phyloP scores from a whole-genome alignment of 768 basidiomycete species.

The Naganishia antarctica region DNA sequence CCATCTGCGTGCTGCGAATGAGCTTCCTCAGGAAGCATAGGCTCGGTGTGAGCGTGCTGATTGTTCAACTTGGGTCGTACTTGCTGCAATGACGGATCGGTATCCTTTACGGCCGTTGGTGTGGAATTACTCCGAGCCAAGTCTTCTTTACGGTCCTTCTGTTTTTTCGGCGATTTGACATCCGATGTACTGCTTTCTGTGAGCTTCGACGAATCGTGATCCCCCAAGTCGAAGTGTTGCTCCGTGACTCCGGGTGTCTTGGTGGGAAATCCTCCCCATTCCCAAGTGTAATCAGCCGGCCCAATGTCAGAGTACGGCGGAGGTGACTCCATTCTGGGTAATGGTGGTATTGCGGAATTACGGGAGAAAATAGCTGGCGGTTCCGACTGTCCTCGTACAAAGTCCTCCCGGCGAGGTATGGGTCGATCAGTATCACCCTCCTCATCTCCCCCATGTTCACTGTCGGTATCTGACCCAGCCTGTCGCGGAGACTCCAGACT shows the following conservation, averaged over 20 bases:
- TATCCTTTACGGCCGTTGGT: not conserved
- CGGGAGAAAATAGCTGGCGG: slow-evolving; percentile 8
- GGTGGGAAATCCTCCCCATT: slow-evolving; percentile 85
- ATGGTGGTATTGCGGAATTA: not conserved
- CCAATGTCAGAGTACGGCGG: slow-evolving; percentile 8
- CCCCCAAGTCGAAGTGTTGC: not conserved
- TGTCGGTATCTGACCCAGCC: not conserved
- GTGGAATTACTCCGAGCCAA: slow-evolving; percentile 2
- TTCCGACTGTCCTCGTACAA: slow-evolving; percentile 22
- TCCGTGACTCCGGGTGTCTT: slow-evolving; percentile 47
- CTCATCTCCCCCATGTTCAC: not conserved
- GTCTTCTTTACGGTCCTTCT: not conserved
- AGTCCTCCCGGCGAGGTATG: slow-evolving; percentile 4
- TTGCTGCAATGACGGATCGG: too few relatives aligned
- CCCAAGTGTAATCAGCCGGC: slow-evolving; percentile 73
- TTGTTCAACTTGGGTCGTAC: not conserved
- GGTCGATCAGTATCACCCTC: not conserved
- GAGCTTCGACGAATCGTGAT: not conserved
- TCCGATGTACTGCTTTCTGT: not conserved
- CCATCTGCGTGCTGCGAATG: not conserved
- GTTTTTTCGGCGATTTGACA: not conserved
- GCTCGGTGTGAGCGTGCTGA: slow-evolving; percentile 13
- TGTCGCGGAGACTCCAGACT: not conserved
- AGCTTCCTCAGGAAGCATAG: slow-evolving; percentile 3
- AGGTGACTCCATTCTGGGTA: not conserved